Evolutionary conservation across 2,329 filamentous ascomycete genomes (phyloP).

Genomic region (Talaromyces sp.): DNA sequence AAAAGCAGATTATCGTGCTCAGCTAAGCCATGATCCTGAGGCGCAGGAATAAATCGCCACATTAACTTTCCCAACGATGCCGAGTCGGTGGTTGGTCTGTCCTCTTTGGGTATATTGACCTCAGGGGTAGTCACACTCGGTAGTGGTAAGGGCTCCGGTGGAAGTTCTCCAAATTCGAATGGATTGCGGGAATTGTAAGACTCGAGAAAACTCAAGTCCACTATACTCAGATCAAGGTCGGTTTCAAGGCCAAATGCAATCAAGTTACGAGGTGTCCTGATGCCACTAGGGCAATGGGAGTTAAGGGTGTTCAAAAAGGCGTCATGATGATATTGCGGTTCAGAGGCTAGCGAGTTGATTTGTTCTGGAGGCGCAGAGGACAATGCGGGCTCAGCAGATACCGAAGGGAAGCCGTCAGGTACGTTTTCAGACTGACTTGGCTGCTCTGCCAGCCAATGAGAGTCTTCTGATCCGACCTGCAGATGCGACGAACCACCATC

Average conservation of each 20-base stretch:
- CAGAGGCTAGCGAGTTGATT: neutral
- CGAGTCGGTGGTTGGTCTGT: constrained; percentile 12
- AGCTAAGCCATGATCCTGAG: constrained; percentile 31
- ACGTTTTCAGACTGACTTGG: neutral
- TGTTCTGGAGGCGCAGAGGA: neutral
- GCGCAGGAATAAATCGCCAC: constrained; percentile 35
- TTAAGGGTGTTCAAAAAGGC: constrained; percentile 2
- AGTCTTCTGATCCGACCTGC: neutral
- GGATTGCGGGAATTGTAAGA: constrained; percentile 34
- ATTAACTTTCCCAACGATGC: constrained; percentile 26
- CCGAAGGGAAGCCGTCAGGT: neutral
- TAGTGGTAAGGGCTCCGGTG: neutral
- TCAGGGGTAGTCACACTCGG: neutral
- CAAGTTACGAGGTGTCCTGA: constrained; percentile 21
- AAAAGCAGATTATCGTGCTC: constrained; percentile 37
- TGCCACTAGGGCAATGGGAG: constrained; percentile 10
- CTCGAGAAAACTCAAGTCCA: constrained; percentile 36
- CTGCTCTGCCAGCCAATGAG: neutral
- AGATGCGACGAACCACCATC: neutral
- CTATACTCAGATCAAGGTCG: constrained; percentile 31
- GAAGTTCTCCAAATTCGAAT: constrained; percentile 27
- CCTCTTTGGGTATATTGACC: neutral
- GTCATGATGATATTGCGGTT: neutral
- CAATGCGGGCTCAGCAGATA: neutral
- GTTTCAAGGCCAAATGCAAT: constrained; percentile 23